Evolutionary conservation across 495 filamentous ascomycete genomes (phyloP).

Genomic region (Saxophila tyrrhenica): DNA sequence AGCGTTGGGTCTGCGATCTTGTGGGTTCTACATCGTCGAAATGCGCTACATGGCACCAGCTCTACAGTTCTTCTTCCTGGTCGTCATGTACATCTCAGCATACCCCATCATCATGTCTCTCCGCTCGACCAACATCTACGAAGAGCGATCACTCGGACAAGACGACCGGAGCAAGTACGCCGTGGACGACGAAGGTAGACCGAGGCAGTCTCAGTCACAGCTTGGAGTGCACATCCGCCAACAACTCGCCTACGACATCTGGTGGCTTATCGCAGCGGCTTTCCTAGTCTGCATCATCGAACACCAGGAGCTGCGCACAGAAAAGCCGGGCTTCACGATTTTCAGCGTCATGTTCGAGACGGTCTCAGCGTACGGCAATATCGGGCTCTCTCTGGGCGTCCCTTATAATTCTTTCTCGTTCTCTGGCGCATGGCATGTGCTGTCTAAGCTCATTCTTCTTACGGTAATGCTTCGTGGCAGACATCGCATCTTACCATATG

Average conservation of each 20-base stretch:
- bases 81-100: slow-evolving; percentile 5
- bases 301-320: not conserved
- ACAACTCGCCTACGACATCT: slow-evolving; percentile 10
- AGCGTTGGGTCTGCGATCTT: slow-evolving; percentile 6
- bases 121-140: slow-evolving; percentile 7
- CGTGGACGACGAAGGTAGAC: not conserved
- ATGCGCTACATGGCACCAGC: slow-evolving; percentile 5
- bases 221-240: slow-evolving; percentile 5
- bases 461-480: slow-evolving; percentile 7
- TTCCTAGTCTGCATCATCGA: slow-evolving; percentile 8
- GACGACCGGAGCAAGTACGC: not conserved
- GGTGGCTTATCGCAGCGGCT: not conserved
- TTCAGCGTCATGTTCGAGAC: slow-evolving; percentile 8
- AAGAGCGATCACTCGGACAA: slow-evolving; percentile 4
- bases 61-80: slow-evolving; percentile 2
- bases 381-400: slow-evolving; percentile 1
- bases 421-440: slow-evolving; percentile 1
- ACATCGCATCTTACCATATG: slow-evolving; percentile 4
- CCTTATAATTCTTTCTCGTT: slow-evolving; percentile 5
- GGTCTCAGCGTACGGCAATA: slow-evolving; percentile 6
- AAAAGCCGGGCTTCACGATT: not conserved
- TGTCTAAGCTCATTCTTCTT: slow-evolving; percentile 7
- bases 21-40: slow-evolving; percentile 6
- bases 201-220: not conserved
- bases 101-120: slow-evolving; percentile 5